Percentiles rank a stretch among this genome's conserved stretches.
Conservation (phyloP, 2,329 filamentous ascomycete species). For the Nemania sp. region DNA sequence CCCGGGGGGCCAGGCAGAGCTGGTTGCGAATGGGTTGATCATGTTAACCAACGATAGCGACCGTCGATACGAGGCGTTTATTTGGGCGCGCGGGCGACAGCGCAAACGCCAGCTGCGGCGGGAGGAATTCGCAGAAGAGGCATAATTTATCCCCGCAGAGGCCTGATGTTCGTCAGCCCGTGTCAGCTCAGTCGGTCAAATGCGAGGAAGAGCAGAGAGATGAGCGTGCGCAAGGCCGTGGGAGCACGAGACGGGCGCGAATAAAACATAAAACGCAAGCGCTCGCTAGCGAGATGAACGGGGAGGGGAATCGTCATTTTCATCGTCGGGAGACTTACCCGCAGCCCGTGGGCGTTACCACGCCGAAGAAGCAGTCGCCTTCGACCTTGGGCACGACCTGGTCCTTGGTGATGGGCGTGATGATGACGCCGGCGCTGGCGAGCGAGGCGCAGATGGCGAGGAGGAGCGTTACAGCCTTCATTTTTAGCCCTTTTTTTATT, state of each 20-base stretch:
- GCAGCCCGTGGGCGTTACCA: slow-evolving; percentile 61
- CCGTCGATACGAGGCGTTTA: too few species aligned
- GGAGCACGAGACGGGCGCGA: not conserved
- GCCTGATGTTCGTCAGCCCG: not conserved
- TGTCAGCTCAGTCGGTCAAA: not conserved
- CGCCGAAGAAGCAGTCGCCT: slow-evolving; percentile 61
- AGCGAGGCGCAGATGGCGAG: slow-evolving; percentile 52
- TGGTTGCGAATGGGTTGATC: too few species aligned
- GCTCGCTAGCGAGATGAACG: too few species aligned
- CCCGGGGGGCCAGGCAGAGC: too few species aligned
- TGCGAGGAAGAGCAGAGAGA: too few species aligned
- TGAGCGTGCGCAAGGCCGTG: too few species aligned
- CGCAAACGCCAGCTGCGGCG: too few species aligned
- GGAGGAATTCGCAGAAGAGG: not conserved
- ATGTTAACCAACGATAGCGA: too few species aligned
- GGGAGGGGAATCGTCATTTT: too few species aligned
- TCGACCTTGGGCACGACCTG: slow-evolving; percentile 54
- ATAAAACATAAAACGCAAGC: not conserved
- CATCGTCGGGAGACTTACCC: slow-evolving; percentile 48
- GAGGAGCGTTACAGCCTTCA: slow-evolving; percentile 50
- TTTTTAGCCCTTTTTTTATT: slow-evolving; percentile 39
- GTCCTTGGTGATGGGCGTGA: slow-evolving; percentile 56
- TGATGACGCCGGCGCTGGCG: slow-evolving; percentile 58
- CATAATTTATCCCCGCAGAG: slow-evolving; percentile 5
- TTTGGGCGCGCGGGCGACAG: too few species aligned